Conservation (phyloP, 768 basidiomycete species). For the Auricularia heimuer region DNA sequence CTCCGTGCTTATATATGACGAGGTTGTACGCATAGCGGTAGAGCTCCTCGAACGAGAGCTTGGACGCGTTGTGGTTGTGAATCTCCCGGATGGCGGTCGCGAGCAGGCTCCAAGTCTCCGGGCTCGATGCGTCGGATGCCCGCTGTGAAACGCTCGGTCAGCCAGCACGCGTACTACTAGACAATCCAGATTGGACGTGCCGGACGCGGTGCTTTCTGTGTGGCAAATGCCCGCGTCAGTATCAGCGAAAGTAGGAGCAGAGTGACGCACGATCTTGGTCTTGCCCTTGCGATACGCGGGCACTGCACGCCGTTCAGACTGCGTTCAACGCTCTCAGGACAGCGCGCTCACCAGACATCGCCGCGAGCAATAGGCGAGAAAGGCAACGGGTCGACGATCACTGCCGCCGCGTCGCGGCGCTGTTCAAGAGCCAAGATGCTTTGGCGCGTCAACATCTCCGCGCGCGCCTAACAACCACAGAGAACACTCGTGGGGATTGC, state of each 20-base stretch:
- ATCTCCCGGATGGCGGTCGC: conserved; percentile 86
- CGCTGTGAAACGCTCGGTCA: conserved; percentile 33
- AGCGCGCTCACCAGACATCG: not conserved
- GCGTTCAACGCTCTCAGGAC: not conserved
- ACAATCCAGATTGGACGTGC: conserved; percentile 4
- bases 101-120: conserved; percentile 76
- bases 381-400: not conserved
- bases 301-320: not conserved
- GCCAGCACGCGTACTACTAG: not conserved
- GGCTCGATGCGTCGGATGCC: conserved; percentile 63
- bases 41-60: conserved; percentile 86
- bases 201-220: conserved; percentile 13
- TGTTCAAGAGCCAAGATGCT: no score
- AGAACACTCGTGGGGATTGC: no score
- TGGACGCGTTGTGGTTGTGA: conserved; percentile 84
- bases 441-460: no score
- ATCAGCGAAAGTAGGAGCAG: not conserved
- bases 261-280: conserved; percentile 9
- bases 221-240: not conserved
- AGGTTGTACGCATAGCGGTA: conserved; percentile 92
- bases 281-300: conserved; percentile 2
- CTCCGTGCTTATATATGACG: conserved; percentile 79
- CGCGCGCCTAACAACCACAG: no score
- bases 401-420: no score
- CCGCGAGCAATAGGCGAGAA: not conserved